Evolutionary conservation across 306 rosid genomes (phyloP).

Genomic region (Pterocarpus macrocarpus): DNA sequence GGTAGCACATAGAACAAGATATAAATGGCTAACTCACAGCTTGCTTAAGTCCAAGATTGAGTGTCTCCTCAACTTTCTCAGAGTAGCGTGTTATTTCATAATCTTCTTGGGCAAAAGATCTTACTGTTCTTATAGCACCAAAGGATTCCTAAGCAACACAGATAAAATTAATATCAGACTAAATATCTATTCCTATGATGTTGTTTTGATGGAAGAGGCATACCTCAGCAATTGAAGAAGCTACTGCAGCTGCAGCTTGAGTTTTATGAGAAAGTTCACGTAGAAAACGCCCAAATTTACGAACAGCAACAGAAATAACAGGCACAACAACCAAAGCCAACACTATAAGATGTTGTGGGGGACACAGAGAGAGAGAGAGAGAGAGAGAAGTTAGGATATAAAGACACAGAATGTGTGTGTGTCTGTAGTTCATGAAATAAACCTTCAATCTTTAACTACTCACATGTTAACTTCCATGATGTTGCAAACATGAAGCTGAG

Average conservation of each 20-base stretch:
- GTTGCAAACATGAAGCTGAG: slow-evolving; percentile 79
- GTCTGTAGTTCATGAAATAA: slow-evolving; percentile 19
- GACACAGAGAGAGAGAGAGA: background rate
- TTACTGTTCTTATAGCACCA: slow-evolving; percentile 86
- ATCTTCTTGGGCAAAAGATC: slow-evolving; percentile 84
- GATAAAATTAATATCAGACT: slow-evolving; percentile 33
- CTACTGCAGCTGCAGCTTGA: slow-evolving; percentile 87
- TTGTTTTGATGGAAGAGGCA: slow-evolving; percentile 32
- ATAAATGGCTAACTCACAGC: slow-evolving; percentile 65
- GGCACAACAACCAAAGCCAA: slow-evolving; percentile 86
- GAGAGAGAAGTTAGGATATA: slow-evolving; percentile 37
- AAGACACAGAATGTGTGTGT: slow-evolving; percentile 5
- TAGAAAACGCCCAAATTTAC: slow-evolving; percentile 78
- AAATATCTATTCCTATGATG: slow-evolving; percentile 11
- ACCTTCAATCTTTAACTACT: slow-evolving; percentile 48
- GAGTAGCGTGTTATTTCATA: slow-evolving; percentile 74
- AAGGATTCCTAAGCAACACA: slow-evolving; percentile 71
- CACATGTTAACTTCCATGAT: slow-evolving; percentile 83
- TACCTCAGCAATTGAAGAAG: slow-evolving; percentile 89
- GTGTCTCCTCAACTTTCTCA: slow-evolving; percentile 79
- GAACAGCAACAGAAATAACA: slow-evolving; percentile 75
- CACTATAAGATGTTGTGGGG: slow-evolving; percentile 51
- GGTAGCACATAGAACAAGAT: slow-evolving; percentile 29
- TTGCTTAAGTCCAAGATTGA: slow-evolving; percentile 78
- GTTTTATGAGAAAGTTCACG: slow-evolving; percentile 86